These are phyloP conservation scores for Pyrenophora tritici-repentis DNA, from an alignment of 2,329 filamentous ascomycete genomes.

Conservation along the genomic window DNA sequence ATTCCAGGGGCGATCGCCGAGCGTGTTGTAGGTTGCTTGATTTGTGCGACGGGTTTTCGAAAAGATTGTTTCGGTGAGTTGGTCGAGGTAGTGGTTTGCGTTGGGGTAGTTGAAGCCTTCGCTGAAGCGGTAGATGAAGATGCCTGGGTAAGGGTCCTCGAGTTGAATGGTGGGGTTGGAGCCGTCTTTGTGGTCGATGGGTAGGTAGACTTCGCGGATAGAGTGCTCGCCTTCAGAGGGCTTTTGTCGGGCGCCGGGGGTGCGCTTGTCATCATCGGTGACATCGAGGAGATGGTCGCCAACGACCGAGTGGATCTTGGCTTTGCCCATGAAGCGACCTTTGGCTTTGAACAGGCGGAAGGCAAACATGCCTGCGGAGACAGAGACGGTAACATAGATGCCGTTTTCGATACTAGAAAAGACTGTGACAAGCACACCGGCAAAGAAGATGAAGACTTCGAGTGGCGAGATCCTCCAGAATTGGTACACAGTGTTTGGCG, in stretches of 20 bases:
- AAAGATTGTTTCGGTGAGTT: constrained; percentile 55
- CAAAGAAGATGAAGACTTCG: constrained; percentile 90
- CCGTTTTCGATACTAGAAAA: constrained; percentile 90
- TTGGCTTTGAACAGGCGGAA: constrained; percentile 82
- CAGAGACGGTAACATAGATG: constrained; percentile 81
- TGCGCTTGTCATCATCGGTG: constrained; percentile 38
- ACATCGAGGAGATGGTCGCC: constrained; percentile 70
- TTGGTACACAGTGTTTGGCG: constrained; percentile 88
- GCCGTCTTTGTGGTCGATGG: constrained; percentile 83
- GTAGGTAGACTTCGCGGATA: constrained; percentile 81
- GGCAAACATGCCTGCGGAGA: constrained; percentile 77
- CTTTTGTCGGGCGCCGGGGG: constrained; percentile 18
- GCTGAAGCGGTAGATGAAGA: constrained; percentile 96
- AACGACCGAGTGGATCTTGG: constrained; percentile 84
- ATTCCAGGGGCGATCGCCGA: constrained; percentile 87
- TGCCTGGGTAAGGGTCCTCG: constrained; percentile 81
- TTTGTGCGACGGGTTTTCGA: constrained; percentile 77
- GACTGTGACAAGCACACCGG: constrained; percentile 87
- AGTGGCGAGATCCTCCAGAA: constrained; percentile 94
- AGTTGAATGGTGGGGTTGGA: constrained; percentile 83
- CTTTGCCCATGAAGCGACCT: constrained; percentile 82
- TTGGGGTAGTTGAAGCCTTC: constrained; percentile 98
- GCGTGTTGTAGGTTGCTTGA: constrained; percentile 61
- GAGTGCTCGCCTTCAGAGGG: constrained; percentile 48
- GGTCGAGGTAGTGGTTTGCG: constrained; percentile 84